Percentiles rank a stretch among this genome's conserved stretches.
phyloP scores from a whole-genome alignment of 768 basidiomycete species.

The Boletus bicolor region DNA sequence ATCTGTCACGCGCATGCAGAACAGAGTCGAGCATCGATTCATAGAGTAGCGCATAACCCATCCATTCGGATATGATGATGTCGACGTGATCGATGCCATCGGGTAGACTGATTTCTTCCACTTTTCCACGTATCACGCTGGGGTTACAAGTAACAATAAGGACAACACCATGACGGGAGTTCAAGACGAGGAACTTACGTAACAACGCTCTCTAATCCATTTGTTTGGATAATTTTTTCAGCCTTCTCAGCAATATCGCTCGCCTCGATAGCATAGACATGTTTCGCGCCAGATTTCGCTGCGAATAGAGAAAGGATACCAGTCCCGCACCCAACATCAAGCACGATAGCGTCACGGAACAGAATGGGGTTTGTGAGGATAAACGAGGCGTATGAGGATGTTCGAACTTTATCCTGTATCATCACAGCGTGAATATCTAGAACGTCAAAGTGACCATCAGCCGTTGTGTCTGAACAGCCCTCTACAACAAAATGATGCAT shows the following conservation, averaged over 20 bases:
- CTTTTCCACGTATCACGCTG: constrained; percentile 83
- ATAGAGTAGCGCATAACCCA: constrained; percentile 90
- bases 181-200: constrained; percentile 39
- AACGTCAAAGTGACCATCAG: neutral
- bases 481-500: constrained; percentile 3
- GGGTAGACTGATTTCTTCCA: constrained; percentile 82
- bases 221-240: constrained; percentile 70
- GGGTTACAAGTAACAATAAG: constrained; percentile 6
- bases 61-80: constrained; percentile 97
- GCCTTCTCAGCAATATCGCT: constrained; percentile 80
- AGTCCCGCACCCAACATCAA: constrained; percentile 96
- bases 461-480: too few relatives aligned
- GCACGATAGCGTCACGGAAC: constrained; percentile 82
- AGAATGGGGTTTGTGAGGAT: constrained; percentile 78
- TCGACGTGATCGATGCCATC: constrained; percentile 76
- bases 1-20: constrained; percentile 81
- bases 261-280: constrained; percentile 90
- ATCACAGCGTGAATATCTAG: constrained; percentile 93
- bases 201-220: constrained; percentile 69
- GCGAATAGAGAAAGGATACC: constrained; percentile 91
- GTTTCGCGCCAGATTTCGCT: constrained; percentile 83
- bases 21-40: constrained; percentile 99
- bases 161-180: neutral
- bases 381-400: constrained; percentile 88
- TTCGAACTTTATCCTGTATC: constrained; percentile 94